These are phyloP conservation scores for Termitomyces sp. DNA, from an alignment of 768 basidiomycete species.

Conservation along the genomic window DNA sequence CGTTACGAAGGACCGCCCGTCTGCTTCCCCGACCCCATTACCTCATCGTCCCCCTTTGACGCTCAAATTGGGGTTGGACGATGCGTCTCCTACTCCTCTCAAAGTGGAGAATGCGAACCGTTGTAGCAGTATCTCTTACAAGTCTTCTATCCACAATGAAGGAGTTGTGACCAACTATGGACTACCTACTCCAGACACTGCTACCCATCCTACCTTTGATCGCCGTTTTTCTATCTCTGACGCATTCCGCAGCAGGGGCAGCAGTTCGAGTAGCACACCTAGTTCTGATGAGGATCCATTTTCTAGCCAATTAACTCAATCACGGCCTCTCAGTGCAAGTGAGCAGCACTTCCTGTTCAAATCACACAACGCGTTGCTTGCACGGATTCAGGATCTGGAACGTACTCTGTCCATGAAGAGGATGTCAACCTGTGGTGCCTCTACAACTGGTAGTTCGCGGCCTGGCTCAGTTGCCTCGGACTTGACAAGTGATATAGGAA, in stretches of 20 bases:
- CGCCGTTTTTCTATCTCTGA: constrained; percentile 33
- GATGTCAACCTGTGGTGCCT: constrained; percentile 27
- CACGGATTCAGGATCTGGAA: constrained; percentile 80
- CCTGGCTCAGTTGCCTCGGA: constrained; percentile 49
- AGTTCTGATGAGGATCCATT: constrained; percentile 40
- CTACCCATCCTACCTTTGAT: constrained; percentile 48
- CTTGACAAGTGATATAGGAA: constrained; percentile 28
- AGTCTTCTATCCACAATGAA: constrained; percentile 44
- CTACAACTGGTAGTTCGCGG: constrained; percentile 38
- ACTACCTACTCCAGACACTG: constrained; percentile 72
- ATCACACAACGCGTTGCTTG: constrained; percentile 77
- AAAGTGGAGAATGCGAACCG: constrained; percentile 32
- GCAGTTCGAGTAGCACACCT: constrained; percentile 21
- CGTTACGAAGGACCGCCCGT: constrained; percentile 25
- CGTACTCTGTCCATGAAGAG: constrained; percentile 49
- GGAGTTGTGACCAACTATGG: constrained; percentile 30
- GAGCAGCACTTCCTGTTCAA: constrained; percentile 86
- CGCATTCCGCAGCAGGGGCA: constrained; percentile 24
- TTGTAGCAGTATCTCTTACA: constrained; percentile 77
- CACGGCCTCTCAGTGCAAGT: constrained; percentile 57
- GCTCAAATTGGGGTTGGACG: constrained; percentile 27
- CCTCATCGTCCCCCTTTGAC: constrained; percentile 33
- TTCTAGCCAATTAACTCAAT: constrained; percentile 29
- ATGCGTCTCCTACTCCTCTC: constrained; percentile 18
- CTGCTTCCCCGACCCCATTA: constrained; percentile 23